Base-by-base conservation (phyloP, 495 filamentous ascomycete species). In the Penicillium verhagenii region DNA sequence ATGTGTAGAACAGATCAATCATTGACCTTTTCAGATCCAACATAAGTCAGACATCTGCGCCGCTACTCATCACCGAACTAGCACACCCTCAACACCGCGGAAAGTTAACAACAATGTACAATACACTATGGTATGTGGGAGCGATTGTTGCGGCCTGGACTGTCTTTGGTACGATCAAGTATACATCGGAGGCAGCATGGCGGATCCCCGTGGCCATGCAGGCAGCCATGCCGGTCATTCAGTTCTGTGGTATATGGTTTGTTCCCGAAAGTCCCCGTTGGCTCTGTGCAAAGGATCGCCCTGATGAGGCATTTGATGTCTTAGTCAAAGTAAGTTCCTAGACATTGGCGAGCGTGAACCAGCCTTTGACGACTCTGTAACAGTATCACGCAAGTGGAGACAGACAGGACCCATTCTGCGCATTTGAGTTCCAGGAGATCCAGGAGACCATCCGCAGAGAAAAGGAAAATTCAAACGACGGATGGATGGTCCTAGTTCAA, bases 21-120 rank as follows among this genome's bases (percentile, higher is more conserved):
- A 49, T 21, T 49, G 18, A 49, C 47, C 23, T 21, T 2, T n/a
- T 11, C n/a, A 57, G 49, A 43, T 57, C 54, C 19, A 57, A 57
- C 9, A 44, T 57, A 44, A 55, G 45, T 14, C 56, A 58, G 26
- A 45, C 20, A 31, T 53, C 80, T 28, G 81, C 82, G 7, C 81
- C 82, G 39, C 77, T 85, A 60, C 31, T 35, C 2, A 35, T 35
- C 6, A 35, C 31, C 31, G 31, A 35, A 35, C 14, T 35, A 3
- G 31, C 31, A 35, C n/a, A 35, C 31, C 31, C 31, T 35, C 1
- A 3, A 11, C 31, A 35, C 13, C 31, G 31, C 14, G 11, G 31
- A 16, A 35, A 35, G 6, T 11, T 14, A n/a, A 35, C 13, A 2
- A 35, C 13, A 11, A 14, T 35, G 13, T 35, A 14, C 14, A 11